Percentiles rank a stretch among this genome's conserved stretches.
Conservation (phyloP, 345 rosid species). For the Lumnitzera littorea region DNA sequence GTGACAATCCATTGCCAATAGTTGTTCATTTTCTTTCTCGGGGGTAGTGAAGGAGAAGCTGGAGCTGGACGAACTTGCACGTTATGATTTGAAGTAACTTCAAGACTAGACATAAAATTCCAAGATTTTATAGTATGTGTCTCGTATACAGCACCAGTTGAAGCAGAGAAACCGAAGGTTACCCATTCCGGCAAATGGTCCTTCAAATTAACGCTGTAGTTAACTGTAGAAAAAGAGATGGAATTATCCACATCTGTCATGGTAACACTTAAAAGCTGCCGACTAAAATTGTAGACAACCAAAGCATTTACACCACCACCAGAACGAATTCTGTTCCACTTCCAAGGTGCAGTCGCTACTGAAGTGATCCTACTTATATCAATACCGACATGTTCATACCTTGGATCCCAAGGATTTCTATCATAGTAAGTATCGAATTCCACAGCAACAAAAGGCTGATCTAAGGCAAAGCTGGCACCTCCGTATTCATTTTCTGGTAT, state of each 20-base stretch:
- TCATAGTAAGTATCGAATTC: no score
- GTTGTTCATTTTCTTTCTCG: no score
- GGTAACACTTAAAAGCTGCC: not conserved
- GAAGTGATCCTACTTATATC: slow-evolving; percentile 1
- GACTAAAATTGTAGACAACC: not conserved
- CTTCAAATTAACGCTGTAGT: not conserved
- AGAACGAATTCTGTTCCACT: not conserved
- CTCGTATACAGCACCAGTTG: not conserved
- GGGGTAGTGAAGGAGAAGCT: no score
- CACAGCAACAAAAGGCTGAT: no score
- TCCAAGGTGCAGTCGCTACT: not conserved
- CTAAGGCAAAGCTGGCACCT: no score
- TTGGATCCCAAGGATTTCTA: no score
- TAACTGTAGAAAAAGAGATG: not conserved
- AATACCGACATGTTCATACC: not conserved
- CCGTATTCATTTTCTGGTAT: no score
- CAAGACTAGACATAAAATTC: slow-evolving; percentile 2
- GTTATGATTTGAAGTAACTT: not conserved
- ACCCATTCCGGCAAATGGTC: slow-evolving; percentile 2
- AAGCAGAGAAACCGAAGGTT: slow-evolving; percentile 2
- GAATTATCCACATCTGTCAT: not conserved
- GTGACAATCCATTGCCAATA: no score
- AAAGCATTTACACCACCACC: not conserved
- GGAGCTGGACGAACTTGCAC: no score
- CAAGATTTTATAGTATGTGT: not conserved